A percentile compares a stretch with the other conserved stretches of the same genome.
These are phyloP conservation scores for Backusella macrospora DNA, from an alignment of 192 early-diverging fungal genomes.

Conservation along the genomic window DNA sequence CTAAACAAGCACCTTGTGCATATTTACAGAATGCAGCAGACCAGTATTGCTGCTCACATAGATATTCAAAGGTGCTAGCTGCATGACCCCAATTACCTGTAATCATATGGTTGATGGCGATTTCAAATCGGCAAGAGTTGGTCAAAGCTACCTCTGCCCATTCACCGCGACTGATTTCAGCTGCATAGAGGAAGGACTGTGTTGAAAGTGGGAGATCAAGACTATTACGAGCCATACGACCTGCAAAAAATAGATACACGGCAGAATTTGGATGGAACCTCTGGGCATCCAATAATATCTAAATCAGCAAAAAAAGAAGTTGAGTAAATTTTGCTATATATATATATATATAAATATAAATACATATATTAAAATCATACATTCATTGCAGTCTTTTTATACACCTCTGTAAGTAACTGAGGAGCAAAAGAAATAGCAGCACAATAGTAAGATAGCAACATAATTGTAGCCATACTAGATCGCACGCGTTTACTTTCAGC, in stretches of 20 bases:
- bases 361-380: constrained; percentile 13
- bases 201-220: constrained; percentile 37
- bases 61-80: constrained; percentile 38
- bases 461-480: constrained; percentile 49
- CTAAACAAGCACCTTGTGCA: constrained; percentile 48
- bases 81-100: constrained; percentile 49
- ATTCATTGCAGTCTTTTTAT: constrained; percentile 42
- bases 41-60: constrained; percentile 55
- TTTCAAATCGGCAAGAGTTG: constrained; percentile 52
- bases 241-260: constrained; percentile 54
- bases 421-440: constrained; percentile 53
- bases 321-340: background rate
- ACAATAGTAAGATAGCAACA: constrained; percentile 55
- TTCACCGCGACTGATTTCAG: constrained; percentile 37
- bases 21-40: constrained; percentile 53
- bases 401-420: constrained; percentile 45
- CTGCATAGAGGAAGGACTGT: constrained; percentile 41
- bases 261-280: constrained; percentile 50
- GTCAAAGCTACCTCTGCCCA: constrained; percentile 48
- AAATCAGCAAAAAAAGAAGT: background rate
- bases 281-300: constrained; percentile 49
- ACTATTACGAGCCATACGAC: constrained; percentile 44
- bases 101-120: constrained; percentile 53
- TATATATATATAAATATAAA: background rate
- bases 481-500: constrained; percentile 49